These are phyloP conservation scores for Stephania yunnanensis DNA, from an alignment of 164 flowering plant species.

Conservation along the genomic window DNA sequence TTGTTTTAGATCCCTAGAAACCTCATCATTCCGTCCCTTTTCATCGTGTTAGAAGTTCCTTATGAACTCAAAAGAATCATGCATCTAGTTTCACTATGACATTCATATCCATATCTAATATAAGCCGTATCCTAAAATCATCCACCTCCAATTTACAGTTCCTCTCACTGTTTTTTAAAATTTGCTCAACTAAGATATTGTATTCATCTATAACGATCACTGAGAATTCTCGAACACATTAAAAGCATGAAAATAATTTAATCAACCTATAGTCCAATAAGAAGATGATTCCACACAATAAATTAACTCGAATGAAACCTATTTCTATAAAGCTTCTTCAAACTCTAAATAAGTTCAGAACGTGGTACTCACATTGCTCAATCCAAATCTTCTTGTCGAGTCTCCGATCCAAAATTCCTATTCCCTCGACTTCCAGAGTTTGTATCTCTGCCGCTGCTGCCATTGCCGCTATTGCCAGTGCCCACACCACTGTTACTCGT, in stretches of 20 bases:
- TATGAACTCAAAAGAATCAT: background rate
- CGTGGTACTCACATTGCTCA: slow-evolving; percentile 26
- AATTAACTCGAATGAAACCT: background rate
- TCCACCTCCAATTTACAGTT: background rate
- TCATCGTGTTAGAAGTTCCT: background rate
- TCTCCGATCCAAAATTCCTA: slow-evolving; percentile 27
- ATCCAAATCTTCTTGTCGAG: slow-evolving; percentile 51
- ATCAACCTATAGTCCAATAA: background rate
- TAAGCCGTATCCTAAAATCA: background rate
- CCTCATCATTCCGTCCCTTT: too few relatives aligned
- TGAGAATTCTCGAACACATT: background rate
- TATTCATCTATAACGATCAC: background rate
- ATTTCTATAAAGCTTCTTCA: background rate
- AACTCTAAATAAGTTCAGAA: background rate
- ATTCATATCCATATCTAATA: background rate
- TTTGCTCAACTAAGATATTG: background rate
- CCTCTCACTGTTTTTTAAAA: background rate
- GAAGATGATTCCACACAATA: background rate
- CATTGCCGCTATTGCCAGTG: slow-evolving; percentile 23
- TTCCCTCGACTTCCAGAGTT: slow-evolving; percentile 23
- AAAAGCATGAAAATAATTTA: background rate
- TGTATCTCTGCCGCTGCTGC: slow-evolving; percentile 22
- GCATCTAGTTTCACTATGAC: background rate
- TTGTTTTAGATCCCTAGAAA: background rate
- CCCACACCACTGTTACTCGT: slow-evolving; percentile 32